These are phyloP conservation scores for Tetrapyrgos nigripes DNA, from an alignment of 1,284 basidiomycete species.

Conservation along the genomic window DNA sequence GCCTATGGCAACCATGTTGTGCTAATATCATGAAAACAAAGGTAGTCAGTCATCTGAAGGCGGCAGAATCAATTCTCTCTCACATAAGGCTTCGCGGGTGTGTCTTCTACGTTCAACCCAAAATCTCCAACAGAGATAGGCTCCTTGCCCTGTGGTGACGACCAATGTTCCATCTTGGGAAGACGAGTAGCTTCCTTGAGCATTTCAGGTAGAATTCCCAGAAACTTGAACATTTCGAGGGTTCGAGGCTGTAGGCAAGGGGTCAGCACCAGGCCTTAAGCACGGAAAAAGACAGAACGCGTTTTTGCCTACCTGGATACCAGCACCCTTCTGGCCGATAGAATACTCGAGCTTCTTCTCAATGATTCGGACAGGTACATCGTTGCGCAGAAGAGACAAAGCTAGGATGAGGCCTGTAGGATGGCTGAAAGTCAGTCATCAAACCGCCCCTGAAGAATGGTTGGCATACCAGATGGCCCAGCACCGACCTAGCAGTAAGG, in stretches of 20 bases:
- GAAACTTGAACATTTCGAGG: slow-evolving; percentile 15
- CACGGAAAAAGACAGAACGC: not conserved
- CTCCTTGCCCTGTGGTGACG: not conserved
- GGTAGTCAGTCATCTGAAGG: no score
- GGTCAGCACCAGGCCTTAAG: not conserved
- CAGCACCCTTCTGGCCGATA: slow-evolving; percentile 7
- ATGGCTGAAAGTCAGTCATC: not conserved
- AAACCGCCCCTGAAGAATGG: not conserved
- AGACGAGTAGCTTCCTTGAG: not conserved
- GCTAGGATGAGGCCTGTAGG: slow-evolving; percentile 13
- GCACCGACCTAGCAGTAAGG: slow-evolving; percentile 11
- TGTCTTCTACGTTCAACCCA: not conserved
- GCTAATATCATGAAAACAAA: slow-evolving; percentile 25
- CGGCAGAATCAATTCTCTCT: no score
- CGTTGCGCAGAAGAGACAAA: slow-evolving; percentile 10
- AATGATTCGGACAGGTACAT: slow-evolving; percentile 14
- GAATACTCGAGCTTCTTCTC: slow-evolving; percentile 2
- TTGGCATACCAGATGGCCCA: slow-evolving; percentile 9
- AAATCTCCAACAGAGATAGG: not conserved
- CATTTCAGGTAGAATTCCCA: slow-evolving; percentile 12
- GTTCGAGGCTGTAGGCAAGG: slow-evolving; percentile 13
- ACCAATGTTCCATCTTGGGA: not conserved
- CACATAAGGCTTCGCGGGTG: not conserved
- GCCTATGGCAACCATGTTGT: slow-evolving; percentile 29
- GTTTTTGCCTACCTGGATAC: slow-evolving; percentile 10